phyloP scores from a whole-genome alignment of 345 rosid genomes.

The Gossypium rotundifolium region DNA sequence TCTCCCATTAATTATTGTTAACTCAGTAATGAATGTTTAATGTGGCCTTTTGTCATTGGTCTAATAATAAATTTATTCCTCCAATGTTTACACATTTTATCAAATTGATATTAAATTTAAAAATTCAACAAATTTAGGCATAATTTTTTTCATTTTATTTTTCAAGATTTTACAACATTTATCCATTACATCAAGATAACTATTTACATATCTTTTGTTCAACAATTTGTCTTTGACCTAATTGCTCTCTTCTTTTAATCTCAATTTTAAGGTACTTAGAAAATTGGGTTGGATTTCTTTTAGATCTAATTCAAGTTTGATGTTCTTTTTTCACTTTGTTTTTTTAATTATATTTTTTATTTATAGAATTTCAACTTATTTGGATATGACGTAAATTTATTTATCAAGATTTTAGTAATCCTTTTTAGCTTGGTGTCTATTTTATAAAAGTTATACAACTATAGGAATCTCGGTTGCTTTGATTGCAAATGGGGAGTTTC shows the following conservation, averaged over 20 bases:
- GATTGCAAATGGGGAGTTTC: background rate
- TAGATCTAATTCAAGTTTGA: background rate
- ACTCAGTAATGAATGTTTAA: no score
- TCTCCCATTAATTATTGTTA: no score
- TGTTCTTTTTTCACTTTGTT: background rate
- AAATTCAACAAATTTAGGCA: no score
- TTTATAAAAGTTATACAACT: background rate
- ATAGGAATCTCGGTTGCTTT: background rate
- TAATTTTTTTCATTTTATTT: no score
- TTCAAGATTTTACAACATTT: no score
- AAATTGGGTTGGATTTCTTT: background rate
- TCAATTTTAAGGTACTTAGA: conserved; percentile 7
- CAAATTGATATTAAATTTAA: no score
- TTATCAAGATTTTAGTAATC: background rate
- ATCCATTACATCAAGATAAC: background rate
- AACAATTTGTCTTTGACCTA: conserved; percentile 6
- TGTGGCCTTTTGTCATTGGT: no score
- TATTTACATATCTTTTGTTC: background rate
- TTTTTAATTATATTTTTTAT: background rate
- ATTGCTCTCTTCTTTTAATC: background rate
- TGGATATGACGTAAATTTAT: background rate
- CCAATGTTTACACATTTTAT: no score
- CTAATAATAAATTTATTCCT: no score
- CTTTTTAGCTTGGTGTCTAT: background rate
- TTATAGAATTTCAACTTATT: background rate